Evolutionary conservation across 345 rosid species (phyloP).

Genomic region (Luvunga scandens): DNA sequence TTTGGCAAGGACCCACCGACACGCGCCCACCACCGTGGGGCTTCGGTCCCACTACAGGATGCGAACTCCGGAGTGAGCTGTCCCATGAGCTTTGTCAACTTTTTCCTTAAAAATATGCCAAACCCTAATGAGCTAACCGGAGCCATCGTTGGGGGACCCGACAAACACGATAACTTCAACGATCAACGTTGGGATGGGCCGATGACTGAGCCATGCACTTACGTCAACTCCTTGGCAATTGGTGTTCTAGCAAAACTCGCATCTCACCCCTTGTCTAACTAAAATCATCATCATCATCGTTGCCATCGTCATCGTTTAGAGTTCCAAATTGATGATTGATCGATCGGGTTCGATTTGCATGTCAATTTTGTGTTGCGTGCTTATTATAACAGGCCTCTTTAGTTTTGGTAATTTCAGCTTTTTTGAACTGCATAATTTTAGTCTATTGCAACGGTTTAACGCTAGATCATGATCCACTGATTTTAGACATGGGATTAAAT

Average conservation of each 20-base stretch:
- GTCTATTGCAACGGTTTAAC: too few relatives aligned
- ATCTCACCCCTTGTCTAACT: background rate
- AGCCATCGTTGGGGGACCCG: conserved; percentile 90
- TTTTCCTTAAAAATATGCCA: conserved; percentile 43
- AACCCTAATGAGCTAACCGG: conserved; percentile 85
- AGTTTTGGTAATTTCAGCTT: too few relatives aligned
- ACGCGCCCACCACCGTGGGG: conserved; percentile 87
- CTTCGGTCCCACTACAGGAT: conserved; percentile 46
- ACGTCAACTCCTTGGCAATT: conserved; percentile 65
- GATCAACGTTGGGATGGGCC: conserved; percentile 63
- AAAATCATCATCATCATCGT: too few relatives aligned
- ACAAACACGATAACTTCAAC: conserved; percentile 54
- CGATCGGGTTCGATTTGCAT: too few relatives aligned
- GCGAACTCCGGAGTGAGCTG: conserved; percentile 34
- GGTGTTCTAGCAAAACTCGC: conserved; percentile 83
- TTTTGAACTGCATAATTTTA: too few relatives aligned
- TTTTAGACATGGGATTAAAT: too few relatives aligned
- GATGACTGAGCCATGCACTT: conserved; percentile 90
- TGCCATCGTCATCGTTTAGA: too few relatives aligned
- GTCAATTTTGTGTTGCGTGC: too few relatives aligned
- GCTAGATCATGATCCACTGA: background rate
- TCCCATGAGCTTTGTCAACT: conserved; percentile 62
- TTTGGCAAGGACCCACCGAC: conserved; percentile 74
- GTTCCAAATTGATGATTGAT: too few relatives aligned
- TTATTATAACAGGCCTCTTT: too few relatives aligned